Evolutionary conservation across 345 rosid genomes (phyloP).

Genomic region (Nephelium lappaceum): DNA sequence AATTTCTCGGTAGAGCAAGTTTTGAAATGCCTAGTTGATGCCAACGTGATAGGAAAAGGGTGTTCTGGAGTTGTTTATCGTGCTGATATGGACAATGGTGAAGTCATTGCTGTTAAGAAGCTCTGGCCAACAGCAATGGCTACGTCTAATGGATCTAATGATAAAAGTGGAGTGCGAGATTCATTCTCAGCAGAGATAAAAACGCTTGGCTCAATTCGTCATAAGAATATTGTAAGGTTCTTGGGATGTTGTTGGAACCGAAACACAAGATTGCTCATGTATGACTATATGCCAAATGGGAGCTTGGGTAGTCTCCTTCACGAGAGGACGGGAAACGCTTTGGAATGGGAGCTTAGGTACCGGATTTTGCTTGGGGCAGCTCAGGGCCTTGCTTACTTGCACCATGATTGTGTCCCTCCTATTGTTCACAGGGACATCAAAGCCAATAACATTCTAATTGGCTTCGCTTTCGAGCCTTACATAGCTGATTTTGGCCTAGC

Average conservation of each 20-base stretch:
- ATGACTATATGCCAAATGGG: conserved; percentile 94
- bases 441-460: conserved; percentile 89
- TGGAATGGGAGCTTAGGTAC: conserved; percentile 95
- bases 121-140: conserved; percentile 75
- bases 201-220: conserved; percentile 88
- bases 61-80: conserved; percentile 91
- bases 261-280: conserved; percentile 81
- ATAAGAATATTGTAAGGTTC: conserved; percentile 91
- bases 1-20: conserved; percentile 85
- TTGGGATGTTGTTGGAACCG: conserved; percentile 93
- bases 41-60: conserved; percentile 90
- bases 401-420: conserved; percentile 93
- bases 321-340: conserved; percentile 63
- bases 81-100: conserved; percentile 82
- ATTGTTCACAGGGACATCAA: conserved; percentile 95
- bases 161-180: conserved; percentile 66
- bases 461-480: conserved; percentile 88
- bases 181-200: conserved; percentile 93
- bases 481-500: conserved; percentile 98
- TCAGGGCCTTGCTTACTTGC: conserved; percentile 88
- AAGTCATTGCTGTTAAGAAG: conserved; percentile 93
- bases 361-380: conserved; percentile 85
- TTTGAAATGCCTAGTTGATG: conserved; percentile 74
- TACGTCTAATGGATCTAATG: conserved; percentile 39
- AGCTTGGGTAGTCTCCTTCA: conserved; percentile 92